These are phyloP conservation scores for Aspergillus viridinutans DNA, from an alignment of 2,329 filamentous ascomycete genomes.

Conservation along the genomic window DNA sequence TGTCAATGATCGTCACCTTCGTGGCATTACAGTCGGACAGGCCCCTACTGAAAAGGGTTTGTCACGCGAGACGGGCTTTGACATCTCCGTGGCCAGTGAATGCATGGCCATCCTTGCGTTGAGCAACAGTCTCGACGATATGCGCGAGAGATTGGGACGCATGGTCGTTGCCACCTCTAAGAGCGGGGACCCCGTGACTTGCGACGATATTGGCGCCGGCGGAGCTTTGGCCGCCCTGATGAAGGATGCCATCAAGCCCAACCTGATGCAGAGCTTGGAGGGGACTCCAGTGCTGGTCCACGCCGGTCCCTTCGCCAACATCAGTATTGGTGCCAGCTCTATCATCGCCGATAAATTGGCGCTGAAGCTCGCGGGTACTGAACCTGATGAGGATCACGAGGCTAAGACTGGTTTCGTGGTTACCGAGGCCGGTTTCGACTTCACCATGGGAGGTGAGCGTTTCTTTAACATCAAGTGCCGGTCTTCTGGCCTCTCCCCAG, in stretches of 20 bases:
- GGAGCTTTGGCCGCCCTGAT: constrained; percentile 91
- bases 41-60: constrained; percentile 88
- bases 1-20: constrained; percentile 92
- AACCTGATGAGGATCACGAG: constrained; percentile 79
- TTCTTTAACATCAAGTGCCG: constrained; percentile 99
- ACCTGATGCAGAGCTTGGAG: constrained; percentile 96
- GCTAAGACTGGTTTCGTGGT: constrained; percentile 88
- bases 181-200: constrained; percentile 85
- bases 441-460: constrained; percentile 98
- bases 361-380: constrained; percentile 90
- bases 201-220: constrained; percentile 89
- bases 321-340: constrained; percentile 94
- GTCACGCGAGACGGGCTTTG: constrained; percentile 85
- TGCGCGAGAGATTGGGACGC: constrained; percentile 86
- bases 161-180: constrained; percentile 93
- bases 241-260: constrained; percentile 98
- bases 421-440: constrained; percentile 97
- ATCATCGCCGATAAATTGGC: constrained; percentile 93
- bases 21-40: constrained; percentile 82
- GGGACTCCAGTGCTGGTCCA: constrained; percentile 97
- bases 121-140: constrained; percentile 79
- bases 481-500: constrained; percentile 84
- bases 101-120: constrained; percentile 98
- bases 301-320: constrained; percentile 96
- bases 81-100: constrained; percentile 95